Conservation (phyloP, 1,284 basidiomycete species). For the Takashimella koratensis region DNA sequence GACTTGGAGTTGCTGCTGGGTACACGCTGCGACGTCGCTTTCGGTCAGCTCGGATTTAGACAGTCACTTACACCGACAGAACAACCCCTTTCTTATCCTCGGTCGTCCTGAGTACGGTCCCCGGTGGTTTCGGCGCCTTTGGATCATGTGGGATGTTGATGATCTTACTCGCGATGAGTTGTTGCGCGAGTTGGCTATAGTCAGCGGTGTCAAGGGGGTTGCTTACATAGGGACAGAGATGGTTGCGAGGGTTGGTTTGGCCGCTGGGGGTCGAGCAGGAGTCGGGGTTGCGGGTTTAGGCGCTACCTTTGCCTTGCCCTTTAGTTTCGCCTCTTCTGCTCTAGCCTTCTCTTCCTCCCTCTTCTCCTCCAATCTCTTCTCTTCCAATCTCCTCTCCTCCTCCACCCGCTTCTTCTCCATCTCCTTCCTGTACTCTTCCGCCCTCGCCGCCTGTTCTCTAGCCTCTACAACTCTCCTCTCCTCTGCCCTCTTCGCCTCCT, state of each 20-base stretch:
- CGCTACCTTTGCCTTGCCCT: neutral
- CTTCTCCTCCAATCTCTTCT: constrained; percentile 1
- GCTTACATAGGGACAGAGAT: constrained; percentile 18
- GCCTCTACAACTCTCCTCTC: too few relatives aligned
- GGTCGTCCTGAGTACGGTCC: constrained; percentile 24
- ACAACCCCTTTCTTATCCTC: constrained; percentile 37
- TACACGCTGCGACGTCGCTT: constrained; percentile 26
- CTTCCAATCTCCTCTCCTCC: constrained; percentile 2
- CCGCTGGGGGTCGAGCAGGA: neutral
- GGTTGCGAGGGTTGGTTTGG: constrained; percentile 1
- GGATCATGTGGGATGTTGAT: constrained; percentile 20
- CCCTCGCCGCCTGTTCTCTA: too few relatives aligned
- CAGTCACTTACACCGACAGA: constrained; percentile 28
- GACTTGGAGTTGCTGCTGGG: constrained; percentile 26
- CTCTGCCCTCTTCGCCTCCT: constrained; percentile 9
- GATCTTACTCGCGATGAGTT: neutral
- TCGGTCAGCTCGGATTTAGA: neutral
- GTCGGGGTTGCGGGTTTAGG: too few relatives aligned
- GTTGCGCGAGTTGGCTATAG: neutral
- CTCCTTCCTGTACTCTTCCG: constrained; percentile 2
- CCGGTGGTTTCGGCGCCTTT: constrained; percentile 25
- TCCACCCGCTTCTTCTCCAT: constrained; percentile 3
- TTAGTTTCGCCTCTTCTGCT: neutral
- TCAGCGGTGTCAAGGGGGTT: neutral
- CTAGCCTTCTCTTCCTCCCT: neutral